Conservation (phyloP, 176 grass and related monocot species). For the Carex scoparia region DNA sequence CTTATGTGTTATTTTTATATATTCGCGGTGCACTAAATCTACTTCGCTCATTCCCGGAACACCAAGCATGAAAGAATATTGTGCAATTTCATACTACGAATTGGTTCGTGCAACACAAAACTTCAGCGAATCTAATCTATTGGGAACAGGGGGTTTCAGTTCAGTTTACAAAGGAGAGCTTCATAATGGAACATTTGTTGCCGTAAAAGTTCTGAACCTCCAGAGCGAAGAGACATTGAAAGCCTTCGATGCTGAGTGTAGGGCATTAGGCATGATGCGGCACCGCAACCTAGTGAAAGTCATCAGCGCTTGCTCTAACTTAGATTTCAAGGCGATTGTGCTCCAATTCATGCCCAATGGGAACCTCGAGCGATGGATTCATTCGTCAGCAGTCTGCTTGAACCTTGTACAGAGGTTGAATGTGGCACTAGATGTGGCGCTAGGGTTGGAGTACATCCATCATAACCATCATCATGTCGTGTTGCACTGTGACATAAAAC, state of each 20-base stretch:
- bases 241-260: slow-evolving; percentile 22
- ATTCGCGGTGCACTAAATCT: not conserved
- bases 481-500: slow-evolving; percentile 30
- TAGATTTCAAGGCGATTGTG: slow-evolving; percentile 23
- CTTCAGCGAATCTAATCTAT: slow-evolving; percentile 27
- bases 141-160: slow-evolving; percentile 15
- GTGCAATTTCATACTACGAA: slow-evolving; percentile 23
- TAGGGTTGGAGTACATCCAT: slow-evolving; percentile 25
- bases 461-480: slow-evolving; percentile 17
- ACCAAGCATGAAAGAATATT: not conserved
- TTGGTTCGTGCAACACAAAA: slow-evolving; percentile 13
- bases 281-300: slow-evolving; percentile 25
- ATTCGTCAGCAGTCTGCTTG: slow-evolving; percentile 4
- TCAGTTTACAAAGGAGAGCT: slow-evolving; percentile 26
- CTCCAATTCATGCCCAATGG: slow-evolving; percentile 32
- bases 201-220: slow-evolving; percentile 20
- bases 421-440: slow-evolving; percentile 10
- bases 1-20: slow-evolving; percentile 10
- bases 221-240: not conserved
- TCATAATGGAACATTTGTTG: not conserved
- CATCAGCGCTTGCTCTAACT: slow-evolving; percentile 28
- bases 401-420: slow-evolving; percentile 11
- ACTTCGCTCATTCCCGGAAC: not conserved
- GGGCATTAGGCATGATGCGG: slow-evolving; percentile 1
- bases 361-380: slow-evolving; percentile 24